Evolutionary conservation across 1,284 basidiomycete genomes (phyloP).

Genomic region (Veloboletus limbatus): DNA sequence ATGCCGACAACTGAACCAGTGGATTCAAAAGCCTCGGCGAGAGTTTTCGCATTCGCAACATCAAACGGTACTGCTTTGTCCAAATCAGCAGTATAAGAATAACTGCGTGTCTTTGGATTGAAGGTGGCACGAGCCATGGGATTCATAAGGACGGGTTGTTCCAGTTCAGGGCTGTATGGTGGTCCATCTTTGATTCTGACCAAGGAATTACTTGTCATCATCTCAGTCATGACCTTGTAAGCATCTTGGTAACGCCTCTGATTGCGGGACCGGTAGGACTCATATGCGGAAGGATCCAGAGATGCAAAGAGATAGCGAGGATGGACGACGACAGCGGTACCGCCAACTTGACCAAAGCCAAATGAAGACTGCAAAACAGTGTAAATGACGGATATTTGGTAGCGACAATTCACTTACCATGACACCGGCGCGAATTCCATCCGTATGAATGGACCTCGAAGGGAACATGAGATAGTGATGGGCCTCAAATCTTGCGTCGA

Average conservation of each 20-base stretch:
- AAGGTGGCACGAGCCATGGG: slow-evolving; percentile 85
- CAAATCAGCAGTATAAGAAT: slow-evolving; percentile 72
- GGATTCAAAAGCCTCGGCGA: slow-evolving; percentile 53
- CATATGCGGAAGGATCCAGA: slow-evolving; percentile 72
- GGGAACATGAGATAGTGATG: slow-evolving; percentile 96
- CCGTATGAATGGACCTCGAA: slow-evolving; percentile 91
- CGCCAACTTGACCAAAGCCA: slow-evolving; percentile 99
- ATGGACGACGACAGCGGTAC: slow-evolving; percentile 85
- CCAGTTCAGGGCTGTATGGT: slow-evolving; percentile 87
- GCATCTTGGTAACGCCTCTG: slow-evolving; percentile 67
- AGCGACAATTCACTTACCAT: slow-evolving; percentile 52
- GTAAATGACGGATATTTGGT: background rate
- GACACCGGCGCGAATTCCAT: slow-evolving; percentile 86
- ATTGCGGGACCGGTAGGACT: slow-evolving; percentile 73
- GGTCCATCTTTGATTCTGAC: slow-evolving; percentile 96
- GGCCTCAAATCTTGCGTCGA: slow-evolving; percentile 89
- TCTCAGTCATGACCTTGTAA: slow-evolving; percentile 93
- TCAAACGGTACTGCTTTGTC: slow-evolving; percentile 54
- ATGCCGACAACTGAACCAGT: slow-evolving; percentile 58
- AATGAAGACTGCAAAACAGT: slow-evolving; percentile 73
- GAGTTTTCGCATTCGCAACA: slow-evolving; percentile 63
- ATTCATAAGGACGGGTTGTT: slow-evolving; percentile 88
- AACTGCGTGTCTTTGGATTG: slow-evolving; percentile 82
- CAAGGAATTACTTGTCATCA: slow-evolving; percentile 90
- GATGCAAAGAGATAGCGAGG: slow-evolving; percentile 90